phyloP scores from a whole-genome alignment of 306 rosid genomes.

The Aeschynomene evenia region DNA sequence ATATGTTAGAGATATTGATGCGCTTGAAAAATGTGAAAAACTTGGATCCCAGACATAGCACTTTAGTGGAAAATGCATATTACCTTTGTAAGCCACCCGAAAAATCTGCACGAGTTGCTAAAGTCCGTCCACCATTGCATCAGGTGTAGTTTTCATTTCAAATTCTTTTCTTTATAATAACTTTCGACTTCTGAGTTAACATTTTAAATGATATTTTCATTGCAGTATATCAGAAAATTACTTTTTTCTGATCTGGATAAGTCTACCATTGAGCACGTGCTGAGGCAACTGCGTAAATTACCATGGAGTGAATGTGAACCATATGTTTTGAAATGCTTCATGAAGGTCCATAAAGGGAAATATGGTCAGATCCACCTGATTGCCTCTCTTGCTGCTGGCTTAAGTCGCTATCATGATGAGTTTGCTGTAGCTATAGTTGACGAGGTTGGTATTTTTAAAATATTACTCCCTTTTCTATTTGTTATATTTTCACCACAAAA shows the following conservation, averaged over 20 bases:
- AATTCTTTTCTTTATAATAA: neutral
- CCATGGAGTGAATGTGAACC: slow-evolving; percentile 97
- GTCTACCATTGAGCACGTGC: slow-evolving; percentile 88
- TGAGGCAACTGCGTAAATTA: slow-evolving; percentile 96
- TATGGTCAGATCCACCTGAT: slow-evolving; percentile 95
- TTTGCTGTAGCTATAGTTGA: slow-evolving; percentile 96
- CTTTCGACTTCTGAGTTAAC: slow-evolving; percentile 12
- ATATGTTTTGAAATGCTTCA: slow-evolving; percentile 90
- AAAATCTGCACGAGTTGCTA: slow-evolving; percentile 88
- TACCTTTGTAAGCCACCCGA: slow-evolving; percentile 99
- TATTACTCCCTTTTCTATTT: slow-evolving; percentile 15
- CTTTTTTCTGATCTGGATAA: slow-evolving; percentile 97
- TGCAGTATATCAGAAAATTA: slow-evolving; percentile 93
- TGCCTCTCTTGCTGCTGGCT: slow-evolving; percentile 96
- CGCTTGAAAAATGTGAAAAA: slow-evolving; percentile 97
- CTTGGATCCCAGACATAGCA: slow-evolving; percentile 99
- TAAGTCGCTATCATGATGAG: slow-evolving; percentile 97
- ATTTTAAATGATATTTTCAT: slow-evolving; percentile 4
- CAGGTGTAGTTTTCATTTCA: slow-evolving; percentile 55
- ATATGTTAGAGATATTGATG: slow-evolving; percentile 98
- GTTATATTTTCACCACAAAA: slow-evolving; percentile 16
- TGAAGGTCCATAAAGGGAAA: slow-evolving; percentile 97
- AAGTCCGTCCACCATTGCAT: slow-evolving; percentile 98
- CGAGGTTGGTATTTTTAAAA: slow-evolving; percentile 58
- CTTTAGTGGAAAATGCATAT: slow-evolving; percentile 98